Evolutionary conservation across 2,329 filamentous ascomycete species (phyloP), one percentile per base, ranked within the genome.

Genomic region (Fusarium ramigenum): DNA sequence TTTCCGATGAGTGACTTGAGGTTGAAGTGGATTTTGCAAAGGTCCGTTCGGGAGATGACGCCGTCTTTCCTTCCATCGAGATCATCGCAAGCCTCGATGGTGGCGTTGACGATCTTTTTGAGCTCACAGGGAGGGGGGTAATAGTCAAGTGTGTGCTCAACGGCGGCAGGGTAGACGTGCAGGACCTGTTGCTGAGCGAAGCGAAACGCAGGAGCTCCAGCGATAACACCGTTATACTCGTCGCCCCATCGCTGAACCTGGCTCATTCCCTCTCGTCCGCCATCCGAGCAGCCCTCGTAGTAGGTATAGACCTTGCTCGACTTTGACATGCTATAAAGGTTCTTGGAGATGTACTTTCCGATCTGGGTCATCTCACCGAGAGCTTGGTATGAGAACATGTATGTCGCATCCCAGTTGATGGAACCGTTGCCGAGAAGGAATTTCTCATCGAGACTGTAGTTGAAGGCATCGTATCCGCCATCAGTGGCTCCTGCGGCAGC

Each of bases 321-420:
- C 11, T 10, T n/a, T 2, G 42, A 30, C 28, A 63, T 21, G 23
- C 2, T 28, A 21, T 63, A 63, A 4, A 60, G 43, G 1, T 10
- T 18, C 9, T 42, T 63, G 15, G 43, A 25, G 21, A 63, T 23
- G 9, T 60, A 10, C 71, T 87, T 87, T 30, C 85, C 85, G 16
- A 88, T 75, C 15, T 60, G 49, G 3, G 68, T 60, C 82, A 88
- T 84, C 77, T 90, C 88, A 49, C 84, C 84, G 3, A 88, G 79
- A 1, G 84, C 87, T 69, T 85, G 81, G 79, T 89, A 89, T 2
- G 80, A 82, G 60, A 88, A 88, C 80, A 85, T 86, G 78, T 85
- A 83, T 7, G 83, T 80, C 3, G 83, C 79, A 39, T 88, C 82
- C 80, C 83, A 88, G 77, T 89, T 87, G 72, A 87, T 81, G 7